phyloP scores from a whole-genome alignment of 768 basidiomycete genomes.

The Cantharellus cinnabarinus region DNA sequence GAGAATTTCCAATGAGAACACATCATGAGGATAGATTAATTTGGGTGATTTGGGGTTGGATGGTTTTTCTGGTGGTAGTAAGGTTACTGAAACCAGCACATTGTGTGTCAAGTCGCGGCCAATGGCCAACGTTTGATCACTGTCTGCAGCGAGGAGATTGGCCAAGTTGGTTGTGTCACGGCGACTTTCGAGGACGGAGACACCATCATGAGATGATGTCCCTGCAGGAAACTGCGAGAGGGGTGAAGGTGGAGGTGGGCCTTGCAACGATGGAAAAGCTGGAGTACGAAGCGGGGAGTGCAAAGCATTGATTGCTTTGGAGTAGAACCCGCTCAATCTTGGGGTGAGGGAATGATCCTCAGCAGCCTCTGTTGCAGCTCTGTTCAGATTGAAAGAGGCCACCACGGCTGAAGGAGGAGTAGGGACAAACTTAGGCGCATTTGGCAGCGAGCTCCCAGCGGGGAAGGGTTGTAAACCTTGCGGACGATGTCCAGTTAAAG shows the following conservation, averaged over 20 bases:
- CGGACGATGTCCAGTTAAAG: neutral
- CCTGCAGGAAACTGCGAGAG: conserved; percentile 29
- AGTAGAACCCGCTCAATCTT: neutral
- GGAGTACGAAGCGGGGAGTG: conserved; percentile 32
- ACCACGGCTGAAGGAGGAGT: neutral
- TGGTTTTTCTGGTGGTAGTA: neutral
- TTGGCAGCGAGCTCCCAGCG: neutral
- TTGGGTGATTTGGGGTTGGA: neutral
- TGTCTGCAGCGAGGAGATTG: too few species aligned
- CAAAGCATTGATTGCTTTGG: neutral
- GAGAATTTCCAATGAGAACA: conserved; percentile 69
- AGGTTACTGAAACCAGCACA: neutral
- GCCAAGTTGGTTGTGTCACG: too few species aligned
- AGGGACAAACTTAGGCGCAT: neutral
- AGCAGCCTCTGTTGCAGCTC: neutral
- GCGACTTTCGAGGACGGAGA: too few species aligned
- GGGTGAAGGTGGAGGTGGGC: conserved; percentile 26
- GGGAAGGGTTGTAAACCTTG: neutral
- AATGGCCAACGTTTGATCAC: neutral
- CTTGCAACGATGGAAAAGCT: conserved; percentile 50
- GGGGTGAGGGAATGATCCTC: neutral
- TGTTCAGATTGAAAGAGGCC: neutral
- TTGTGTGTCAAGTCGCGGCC: neutral
- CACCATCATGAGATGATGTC: neutral
- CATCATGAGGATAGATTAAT: conserved; percentile 47